Percentiles rank a stretch among this genome's conserved stretches.
Evolutionary conservation across 805 yeast genomes (phyloP).

Genomic region (Wickerhamomyces ciferrii): DNA sequence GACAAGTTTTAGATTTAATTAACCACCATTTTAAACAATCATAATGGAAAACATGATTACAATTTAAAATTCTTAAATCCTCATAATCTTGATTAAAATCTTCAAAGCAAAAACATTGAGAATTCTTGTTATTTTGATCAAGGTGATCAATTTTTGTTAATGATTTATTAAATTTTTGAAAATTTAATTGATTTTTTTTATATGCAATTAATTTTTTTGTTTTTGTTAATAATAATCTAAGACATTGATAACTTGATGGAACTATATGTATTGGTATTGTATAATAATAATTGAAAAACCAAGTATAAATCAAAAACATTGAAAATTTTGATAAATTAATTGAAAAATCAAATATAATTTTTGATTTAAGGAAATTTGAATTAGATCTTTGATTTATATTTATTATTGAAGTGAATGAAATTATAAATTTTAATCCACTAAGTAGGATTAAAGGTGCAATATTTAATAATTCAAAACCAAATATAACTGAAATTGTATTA

Average conservation of each 20-base stretch:
- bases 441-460: constrained; percentile 10
- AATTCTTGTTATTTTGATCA: constrained; percentile 2
- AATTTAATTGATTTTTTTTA: constrained; percentile 5
- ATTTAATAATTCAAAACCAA: constrained; percentile 16
- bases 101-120: constrained; percentile 16
- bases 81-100: background rate
- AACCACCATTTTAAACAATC: constrained; percentile 20
- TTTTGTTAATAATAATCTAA: constrained; percentile 14
- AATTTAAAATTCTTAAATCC: constrained; percentile 8
- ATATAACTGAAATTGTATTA: constrained; percentile 1
- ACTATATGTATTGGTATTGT: constrained; percentile 12
- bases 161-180: constrained; percentile 3
- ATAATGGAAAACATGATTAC: constrained; percentile 17
- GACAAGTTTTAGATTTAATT: constrained; percentile 16
- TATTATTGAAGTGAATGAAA: background rate
- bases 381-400: no score
- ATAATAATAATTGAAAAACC: constrained; percentile 8
- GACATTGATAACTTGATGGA: constrained; percentile 15
- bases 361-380: background rate
- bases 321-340: constrained; percentile 9
- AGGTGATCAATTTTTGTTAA: background rate
- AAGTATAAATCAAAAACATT: constrained; percentile 10
- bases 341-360: constrained; percentile 4
- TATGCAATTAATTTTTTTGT: constrained; percentile 10
- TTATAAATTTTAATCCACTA: constrained; percentile 7